A percentile compares a stretch with the other conserved stretches of the same genome.
These are phyloP conservation scores for Magnaporthiopsis incrustans DNA, from an alignment of 2,329 filamentous ascomycete genomes.

Conservation along the genomic window DNA sequence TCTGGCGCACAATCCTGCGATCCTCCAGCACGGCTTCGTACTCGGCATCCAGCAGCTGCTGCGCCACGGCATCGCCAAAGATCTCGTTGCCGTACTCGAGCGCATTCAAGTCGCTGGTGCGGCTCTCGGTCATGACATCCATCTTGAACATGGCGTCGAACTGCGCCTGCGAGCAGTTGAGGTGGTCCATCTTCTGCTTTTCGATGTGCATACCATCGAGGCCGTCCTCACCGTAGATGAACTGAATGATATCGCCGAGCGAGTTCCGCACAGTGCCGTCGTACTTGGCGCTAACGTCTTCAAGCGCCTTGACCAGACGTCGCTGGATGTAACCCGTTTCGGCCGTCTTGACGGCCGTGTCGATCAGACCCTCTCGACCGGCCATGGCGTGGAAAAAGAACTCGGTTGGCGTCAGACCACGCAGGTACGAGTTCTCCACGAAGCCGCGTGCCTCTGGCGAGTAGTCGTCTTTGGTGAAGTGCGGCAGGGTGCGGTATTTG, in stretches of 20 bases:
- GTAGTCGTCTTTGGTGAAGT: slow-evolving; percentile 99
- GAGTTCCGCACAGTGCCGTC: slow-evolving; percentile 97
- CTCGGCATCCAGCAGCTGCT: slow-evolving; percentile 80
- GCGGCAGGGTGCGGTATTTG: slow-evolving; percentile 92
- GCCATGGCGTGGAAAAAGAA: slow-evolving; percentile 99
- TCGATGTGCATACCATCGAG: slow-evolving; percentile 91
- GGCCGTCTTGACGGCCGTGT: slow-evolving; percentile 98
- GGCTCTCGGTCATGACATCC: slow-evolving; percentile 67
- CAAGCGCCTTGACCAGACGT: slow-evolving; percentile 93
- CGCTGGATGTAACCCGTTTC: slow-evolving; percentile 99
- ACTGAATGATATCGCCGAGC: slow-evolving; percentile 91
- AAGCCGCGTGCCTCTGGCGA: slow-evolving; percentile 95
- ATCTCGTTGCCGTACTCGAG: slow-evolving; percentile 85
- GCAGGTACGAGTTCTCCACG: slow-evolving; percentile 96
- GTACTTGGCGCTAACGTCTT: slow-evolving; percentile 96
- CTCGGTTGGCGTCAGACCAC: slow-evolving; percentile 88
- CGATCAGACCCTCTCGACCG: slow-evolving; percentile 98
- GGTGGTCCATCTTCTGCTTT: slow-evolving; percentile 80
- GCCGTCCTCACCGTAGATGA: slow-evolving; percentile 95
- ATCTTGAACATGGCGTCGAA: slow-evolving; percentile 79
- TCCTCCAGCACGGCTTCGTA: slow-evolving; percentile 72
- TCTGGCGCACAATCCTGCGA: slow-evolving; percentile 63
- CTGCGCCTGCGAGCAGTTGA: slow-evolving; percentile 67
- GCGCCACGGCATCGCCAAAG: slow-evolving; percentile 77
- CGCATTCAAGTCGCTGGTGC: slow-evolving; percentile 56